Evolutionary conservation across 257 asterid genomes (phyloP).

Genomic region (Scutellaria baicalensis): DNA sequence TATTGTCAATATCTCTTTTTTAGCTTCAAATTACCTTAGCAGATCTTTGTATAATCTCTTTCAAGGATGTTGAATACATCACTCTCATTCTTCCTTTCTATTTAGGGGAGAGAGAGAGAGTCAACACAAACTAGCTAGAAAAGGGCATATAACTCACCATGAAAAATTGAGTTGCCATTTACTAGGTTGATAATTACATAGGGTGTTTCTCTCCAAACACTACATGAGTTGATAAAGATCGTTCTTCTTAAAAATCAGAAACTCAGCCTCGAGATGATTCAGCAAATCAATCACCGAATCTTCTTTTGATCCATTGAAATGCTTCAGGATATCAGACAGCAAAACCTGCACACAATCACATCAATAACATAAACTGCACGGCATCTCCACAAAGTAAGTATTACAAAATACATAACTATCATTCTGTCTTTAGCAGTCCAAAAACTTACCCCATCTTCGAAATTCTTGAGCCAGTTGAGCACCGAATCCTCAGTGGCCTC

Average conservation of each 20-base stretch:
- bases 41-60: not conserved
- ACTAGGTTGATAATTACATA: conserved; percentile 13
- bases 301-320: conserved; percentile 59
- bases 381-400: not conserved
- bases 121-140: not conserved
- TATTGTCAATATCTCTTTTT: not conserved
- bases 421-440: not conserved
- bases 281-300: conserved; percentile 46
- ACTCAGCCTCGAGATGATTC: conserved; percentile 60
- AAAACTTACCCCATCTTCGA: conserved; percentile 61
- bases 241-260: conserved; percentile 57
- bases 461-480: conserved; percentile 48
- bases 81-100: not conserved
- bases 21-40: not conserved
- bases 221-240: conserved; percentile 52
- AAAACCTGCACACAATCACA: conserved; percentile 44
- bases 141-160: not conserved
- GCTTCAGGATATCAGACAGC: conserved; percentile 46
- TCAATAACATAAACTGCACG: not conserved
- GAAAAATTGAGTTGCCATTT: not conserved
- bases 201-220: conserved; percentile 7
- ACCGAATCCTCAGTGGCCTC: conserved; percentile 56
- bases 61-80: not conserved
- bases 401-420: not conserved
- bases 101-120: not conserved